These are phyloP conservation scores for Zarea fungicola DNA, from an alignment of 2,329 filamentous ascomycete genomes.

Conservation along the genomic window DNA sequence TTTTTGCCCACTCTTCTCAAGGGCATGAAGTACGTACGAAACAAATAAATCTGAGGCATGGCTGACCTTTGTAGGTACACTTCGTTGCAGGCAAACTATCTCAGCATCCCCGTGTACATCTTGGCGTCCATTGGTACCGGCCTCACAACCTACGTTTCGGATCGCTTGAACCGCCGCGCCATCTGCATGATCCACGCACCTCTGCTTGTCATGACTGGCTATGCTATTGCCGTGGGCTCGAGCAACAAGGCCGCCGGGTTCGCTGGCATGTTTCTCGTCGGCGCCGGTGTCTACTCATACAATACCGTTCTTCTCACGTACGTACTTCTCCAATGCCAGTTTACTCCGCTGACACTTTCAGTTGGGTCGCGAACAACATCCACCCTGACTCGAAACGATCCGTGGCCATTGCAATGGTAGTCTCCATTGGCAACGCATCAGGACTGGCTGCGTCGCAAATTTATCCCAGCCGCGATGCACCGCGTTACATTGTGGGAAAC, in stretches of 20 bases:
- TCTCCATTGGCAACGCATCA: conserved; percentile 26
- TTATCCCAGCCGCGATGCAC: conserved; percentile 26
- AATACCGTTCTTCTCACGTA: conserved; percentile 17
- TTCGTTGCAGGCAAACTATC: conserved; percentile 25
- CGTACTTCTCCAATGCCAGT: conserved; percentile 20
- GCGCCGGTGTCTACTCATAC: conserved; percentile 15
- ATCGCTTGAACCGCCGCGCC: conserved; percentile 26
- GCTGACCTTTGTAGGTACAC: conserved; percentile 15
- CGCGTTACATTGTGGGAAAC: conserved; percentile 22
- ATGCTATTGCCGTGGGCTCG: conserved; percentile 28
- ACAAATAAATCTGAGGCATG: no score
- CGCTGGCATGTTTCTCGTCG: conserved; percentile 28
- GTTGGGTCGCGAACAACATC: conserved; percentile 30
- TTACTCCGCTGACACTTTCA: conserved; percentile 17
- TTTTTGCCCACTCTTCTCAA: conserved; percentile 32
- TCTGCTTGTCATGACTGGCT: conserved; percentile 26
- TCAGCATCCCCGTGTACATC: conserved; percentile 32
- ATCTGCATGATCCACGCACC: conserved; percentile 24
- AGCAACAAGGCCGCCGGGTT: conserved; percentile 25
- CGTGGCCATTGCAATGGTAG: conserved; percentile 25
- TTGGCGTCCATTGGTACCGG: conserved; percentile 23
- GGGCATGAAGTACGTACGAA: conserved; percentile 24
- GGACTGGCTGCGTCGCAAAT: conserved; percentile 26
- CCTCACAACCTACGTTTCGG: conserved; percentile 24
- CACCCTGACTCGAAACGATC: conserved; percentile 29